phyloP scores from a whole-genome alignment of 805 yeast genomes.

The Yarrowia keelungensis region DNA sequence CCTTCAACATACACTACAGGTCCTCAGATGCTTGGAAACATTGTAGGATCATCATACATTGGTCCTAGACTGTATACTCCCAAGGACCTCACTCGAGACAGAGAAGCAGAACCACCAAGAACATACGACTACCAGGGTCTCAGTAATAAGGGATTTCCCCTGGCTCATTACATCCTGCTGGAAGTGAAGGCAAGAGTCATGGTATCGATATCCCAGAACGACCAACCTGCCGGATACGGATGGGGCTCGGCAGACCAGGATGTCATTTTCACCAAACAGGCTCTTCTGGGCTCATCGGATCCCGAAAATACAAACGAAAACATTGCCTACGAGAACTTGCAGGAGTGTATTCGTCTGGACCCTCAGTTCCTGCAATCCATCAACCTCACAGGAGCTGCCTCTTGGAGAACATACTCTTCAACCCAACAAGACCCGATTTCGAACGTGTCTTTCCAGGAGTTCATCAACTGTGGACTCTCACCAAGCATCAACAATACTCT shows the following conservation, averaged over 20 bases:
- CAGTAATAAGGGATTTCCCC: conserved; percentile 22
- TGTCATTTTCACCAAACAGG: conserved; percentile 22
- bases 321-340: conserved; percentile 27
- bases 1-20: conserved; percentile 19
- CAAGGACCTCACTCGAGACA: conserved; percentile 37
- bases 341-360: conserved; percentile 17
- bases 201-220: conserved; percentile 12
- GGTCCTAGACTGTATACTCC: conserved; percentile 42
- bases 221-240: conserved; percentile 21
- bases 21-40: conserved; percentile 17
- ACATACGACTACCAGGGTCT: conserved; percentile 31
- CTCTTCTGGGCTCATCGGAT: conserved; percentile 26
- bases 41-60: conserved; percentile 1
- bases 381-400: conserved; percentile 41
- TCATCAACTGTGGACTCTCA: conserved; percentile 65
- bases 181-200: conserved; percentile 25
- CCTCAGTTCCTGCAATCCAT: conserved; percentile 40
- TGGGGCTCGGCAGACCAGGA: conserved; percentile 24
- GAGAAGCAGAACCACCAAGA: conserved; percentile 14
- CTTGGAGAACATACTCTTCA: conserved; percentile 57
- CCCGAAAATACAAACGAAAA: conserved; percentile 21
- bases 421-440: conserved; percentile 52
- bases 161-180: conserved; percentile 26
- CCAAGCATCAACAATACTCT: conserved; percentile 62
- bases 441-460: conserved; percentile 50